Evolutionary conservation across 371 early-diverging fungal genomes (phyloP).

Genomic region (Haplosporangium sp.): DNA sequence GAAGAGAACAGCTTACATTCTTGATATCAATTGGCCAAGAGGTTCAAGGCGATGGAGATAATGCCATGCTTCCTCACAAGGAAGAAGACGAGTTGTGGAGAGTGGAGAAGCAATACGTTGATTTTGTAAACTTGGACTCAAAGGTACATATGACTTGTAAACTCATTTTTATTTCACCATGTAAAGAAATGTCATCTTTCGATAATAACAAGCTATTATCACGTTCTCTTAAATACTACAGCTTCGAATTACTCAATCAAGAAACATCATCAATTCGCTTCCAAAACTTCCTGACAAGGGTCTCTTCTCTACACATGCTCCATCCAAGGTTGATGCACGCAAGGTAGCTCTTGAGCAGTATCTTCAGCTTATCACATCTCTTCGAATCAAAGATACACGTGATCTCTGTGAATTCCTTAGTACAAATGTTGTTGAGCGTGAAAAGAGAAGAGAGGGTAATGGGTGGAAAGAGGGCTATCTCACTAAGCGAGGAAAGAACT

Average conservation of each 20-base stretch:
- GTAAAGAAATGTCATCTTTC: no score
- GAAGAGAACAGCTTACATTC: slow-evolving; percentile 74
- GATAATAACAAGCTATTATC: neutral
- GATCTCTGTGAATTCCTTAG: slow-evolving; percentile 84
- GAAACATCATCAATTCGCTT: slow-evolving; percentile 61
- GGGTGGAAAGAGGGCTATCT: slow-evolving; percentile 84
- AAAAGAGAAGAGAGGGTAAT: slow-evolving; percentile 20
- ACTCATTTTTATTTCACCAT: no score
- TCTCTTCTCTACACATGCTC: slow-evolving; percentile 78
- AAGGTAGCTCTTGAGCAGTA: slow-evolving; percentile 84
- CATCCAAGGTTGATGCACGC: slow-evolving; percentile 79
- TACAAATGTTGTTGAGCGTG: slow-evolving; percentile 71
- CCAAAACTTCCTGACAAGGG: slow-evolving; percentile 85
- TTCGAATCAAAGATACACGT: slow-evolving; percentile 70
- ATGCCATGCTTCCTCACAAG: slow-evolving; percentile 42
- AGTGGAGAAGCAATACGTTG: slow-evolving; percentile 85
- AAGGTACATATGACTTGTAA: slow-evolving; percentile 59
- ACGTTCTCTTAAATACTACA: slow-evolving; percentile 20
- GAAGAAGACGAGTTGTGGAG: slow-evolving; percentile 77
- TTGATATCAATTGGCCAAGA: slow-evolving; percentile 61
- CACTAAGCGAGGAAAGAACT: slow-evolving; percentile 87
- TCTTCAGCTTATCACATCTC: slow-evolving; percentile 73
- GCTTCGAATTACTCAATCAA: slow-evolving; percentile 66
- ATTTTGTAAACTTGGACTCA: slow-evolving; percentile 79
- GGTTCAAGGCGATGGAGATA: slow-evolving; percentile 35